Evolutionary conservation across 1,139 yeast genomes (phyloP).

Genomic region (Candida sanyaensis): DNA sequence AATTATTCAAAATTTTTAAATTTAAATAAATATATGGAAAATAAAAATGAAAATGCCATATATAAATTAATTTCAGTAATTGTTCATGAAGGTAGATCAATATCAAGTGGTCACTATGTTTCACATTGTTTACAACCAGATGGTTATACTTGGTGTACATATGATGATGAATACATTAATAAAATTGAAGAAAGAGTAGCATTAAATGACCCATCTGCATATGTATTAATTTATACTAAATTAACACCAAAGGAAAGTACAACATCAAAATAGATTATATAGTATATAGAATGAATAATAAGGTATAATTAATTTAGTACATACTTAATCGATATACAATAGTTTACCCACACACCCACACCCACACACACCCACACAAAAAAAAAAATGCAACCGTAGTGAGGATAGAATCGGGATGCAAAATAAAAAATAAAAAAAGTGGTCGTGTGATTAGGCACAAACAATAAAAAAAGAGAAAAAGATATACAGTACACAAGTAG

Average conservation of each 20-base stretch:
- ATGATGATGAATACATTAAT: conserved; percentile 89
- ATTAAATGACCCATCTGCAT: conserved; percentile 82
- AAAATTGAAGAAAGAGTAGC: conserved; percentile 72
- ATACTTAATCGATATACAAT: too few species aligned
- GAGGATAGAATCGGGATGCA: background rate
- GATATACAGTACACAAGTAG: too few species aligned
- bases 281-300: too few species aligned
- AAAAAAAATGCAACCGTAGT: background rate
- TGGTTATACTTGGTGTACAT: conserved; percentile 80
- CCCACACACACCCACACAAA: background rate
- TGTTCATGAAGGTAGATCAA: conserved; percentile 92
- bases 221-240: conserved; percentile 81
- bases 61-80: conserved; percentile 85
- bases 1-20: conserved; percentile 78
- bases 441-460: background rate
- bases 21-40: conserved; percentile 58
- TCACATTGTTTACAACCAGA: conserved; percentile 92
- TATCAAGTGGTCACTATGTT: conserved; percentile 90
- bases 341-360: too few species aligned
- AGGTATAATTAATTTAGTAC: too few species aligned
- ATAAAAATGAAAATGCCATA: conserved; percentile 42
- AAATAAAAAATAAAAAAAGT: background rate
- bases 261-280: conserved; percentile 4
- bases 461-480: background rate
- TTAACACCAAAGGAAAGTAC: conserved; percentile 43